Base-by-base conservation (phyloP, 2,329 filamentous ascomycete genomes). In the Neopestalotiopsis sp. region DNA sequence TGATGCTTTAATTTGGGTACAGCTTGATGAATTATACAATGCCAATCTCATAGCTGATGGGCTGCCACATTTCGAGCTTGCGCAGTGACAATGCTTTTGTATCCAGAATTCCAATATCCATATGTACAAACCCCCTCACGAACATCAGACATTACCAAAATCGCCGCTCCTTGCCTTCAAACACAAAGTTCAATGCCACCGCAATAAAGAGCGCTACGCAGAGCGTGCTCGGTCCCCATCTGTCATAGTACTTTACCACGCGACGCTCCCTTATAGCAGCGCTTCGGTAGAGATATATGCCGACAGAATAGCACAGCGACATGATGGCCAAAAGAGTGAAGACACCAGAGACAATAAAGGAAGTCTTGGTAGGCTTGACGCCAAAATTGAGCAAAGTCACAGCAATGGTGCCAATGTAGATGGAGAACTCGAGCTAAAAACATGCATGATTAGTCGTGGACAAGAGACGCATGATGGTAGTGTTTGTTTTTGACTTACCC, bases 241-340 rank as follows among this genome's bases (percentile, higher is more conserved):
- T 91, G 79, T 99, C 96, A 79, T 98, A 96, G 81, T 96, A 99
- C 74, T 90, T 92, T 56, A 95, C 94, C n/a, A 92, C 94, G 71
- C 91, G 90, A 66, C 95, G 87, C 74, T 91, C 91, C 73, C 94
- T 89, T 77, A 98, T 98, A 71, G 94, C 94, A 71, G 89, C 86
- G 73, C 96, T 95, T 68, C 96, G 89, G 89, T 96, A 97, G 28
- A 97, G 84, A 79, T 98, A 99, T 66, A 97, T 89, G 62, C 86
- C 88, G 56, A 97, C 90, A 28, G 91, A 92, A 81, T 99, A 99
- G 68, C 92, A 80, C n/a, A 99, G 86, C 38, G 93, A 90, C 6
- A 91, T 70, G 56, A 94, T 87, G 2, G 95, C 95, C 3, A 98
- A 86, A 20, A 94, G 80, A 0, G 94, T 98, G 80, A 98, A 99